A percentile compares a stretch with the other conserved stretches of the same genome.
Conservation (phyloP, 1,284 basidiomycete genomes). For the Mrakiaceae sp. region DNA sequence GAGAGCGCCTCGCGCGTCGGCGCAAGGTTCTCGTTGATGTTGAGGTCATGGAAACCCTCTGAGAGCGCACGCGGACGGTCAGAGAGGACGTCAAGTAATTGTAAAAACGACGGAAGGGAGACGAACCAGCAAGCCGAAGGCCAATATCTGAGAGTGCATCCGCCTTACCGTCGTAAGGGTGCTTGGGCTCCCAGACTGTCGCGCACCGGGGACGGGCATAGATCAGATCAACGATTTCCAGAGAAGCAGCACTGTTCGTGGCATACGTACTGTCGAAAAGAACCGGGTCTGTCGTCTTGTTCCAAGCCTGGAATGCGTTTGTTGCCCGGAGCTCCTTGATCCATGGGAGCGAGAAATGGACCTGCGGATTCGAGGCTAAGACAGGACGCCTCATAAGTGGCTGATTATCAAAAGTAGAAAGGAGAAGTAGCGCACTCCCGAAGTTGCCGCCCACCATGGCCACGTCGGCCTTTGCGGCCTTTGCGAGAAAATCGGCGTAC, state of each 20-base stretch:
- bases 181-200: conserved; percentile 83
- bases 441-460: not conserved
- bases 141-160: conserved; percentile 82
- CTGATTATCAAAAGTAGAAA: not conserved
- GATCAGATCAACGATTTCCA: no score
- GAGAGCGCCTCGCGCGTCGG: conserved; percentile 75
- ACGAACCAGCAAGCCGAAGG: conserved; percentile 48
- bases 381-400: no score
- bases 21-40: conserved; percentile 75
- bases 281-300: conserved; percentile 27
- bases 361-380: not conserved
- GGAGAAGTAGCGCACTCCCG: not conserved
- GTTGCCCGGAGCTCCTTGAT: conserved; percentile 6
- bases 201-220: not conserved
- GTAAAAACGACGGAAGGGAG: not conserved
- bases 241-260: no score
- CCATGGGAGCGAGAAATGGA: conserved; percentile 13
- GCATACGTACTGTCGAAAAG: conserved; percentile 43
- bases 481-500: conserved; percentile 62
- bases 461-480: conserved; percentile 37
- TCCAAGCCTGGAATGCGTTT: conserved; percentile 8
- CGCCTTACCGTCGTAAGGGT: conserved; percentile 55
- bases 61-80: conserved; percentile 26
- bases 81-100: not conserved
- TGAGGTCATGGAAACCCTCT: conserved; percentile 83